Conservation (phyloP, 2,329 filamentous ascomycete genomes). For the Talaromyces verruculosus region DNA sequence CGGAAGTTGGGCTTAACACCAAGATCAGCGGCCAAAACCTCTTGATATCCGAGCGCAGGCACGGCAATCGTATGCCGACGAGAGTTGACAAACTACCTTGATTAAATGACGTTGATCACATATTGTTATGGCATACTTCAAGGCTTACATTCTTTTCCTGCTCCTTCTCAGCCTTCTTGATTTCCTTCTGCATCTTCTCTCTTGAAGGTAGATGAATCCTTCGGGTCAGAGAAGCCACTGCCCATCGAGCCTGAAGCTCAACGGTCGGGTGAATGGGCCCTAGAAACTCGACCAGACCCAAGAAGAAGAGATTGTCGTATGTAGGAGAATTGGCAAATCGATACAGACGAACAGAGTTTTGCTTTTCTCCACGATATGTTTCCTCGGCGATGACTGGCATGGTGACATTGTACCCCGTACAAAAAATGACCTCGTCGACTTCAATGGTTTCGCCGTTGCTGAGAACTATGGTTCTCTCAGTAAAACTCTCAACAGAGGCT, state of each 20-base stretch:
- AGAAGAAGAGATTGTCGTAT: conserved; percentile 36
- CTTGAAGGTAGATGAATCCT: conserved; percentile 29
- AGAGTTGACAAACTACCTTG: conserved; percentile 32
- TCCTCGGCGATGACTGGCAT: conserved; percentile 25
- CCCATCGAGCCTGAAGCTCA: conserved; percentile 40
- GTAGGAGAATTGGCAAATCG: conserved; percentile 34
- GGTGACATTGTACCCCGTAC: conserved; percentile 35
- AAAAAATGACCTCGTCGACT: conserved; percentile 36
- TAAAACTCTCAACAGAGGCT: conserved; percentile 32
- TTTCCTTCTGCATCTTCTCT: conserved; percentile 31
- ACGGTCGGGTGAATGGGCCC: conserved; percentile 35
- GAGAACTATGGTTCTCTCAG: conserved; percentile 31
- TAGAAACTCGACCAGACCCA: conserved; percentile 35
- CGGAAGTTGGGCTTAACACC: conserved; percentile 35
- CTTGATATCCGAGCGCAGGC: conserved; percentile 34
- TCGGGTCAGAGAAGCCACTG: conserved; percentile 32
- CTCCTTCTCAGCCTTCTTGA: conserved; percentile 29
- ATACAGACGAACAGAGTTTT: conserved; percentile 34
- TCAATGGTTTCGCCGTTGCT: conserved; percentile 32
- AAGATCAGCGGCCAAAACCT: conserved; percentile 36
- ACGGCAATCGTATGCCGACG: conserved; percentile 33
- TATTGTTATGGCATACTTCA: neutral
- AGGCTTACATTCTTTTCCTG: conserved; percentile 26
- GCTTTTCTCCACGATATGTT: conserved; percentile 23
- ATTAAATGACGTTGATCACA: neutral